Percentiles rank a stretch among this genome's conserved stretches.
These are phyloP conservation scores for Microglena sp. DNA, from an alignment of 139 green algal genomes.

Conservation along the genomic window DNA sequence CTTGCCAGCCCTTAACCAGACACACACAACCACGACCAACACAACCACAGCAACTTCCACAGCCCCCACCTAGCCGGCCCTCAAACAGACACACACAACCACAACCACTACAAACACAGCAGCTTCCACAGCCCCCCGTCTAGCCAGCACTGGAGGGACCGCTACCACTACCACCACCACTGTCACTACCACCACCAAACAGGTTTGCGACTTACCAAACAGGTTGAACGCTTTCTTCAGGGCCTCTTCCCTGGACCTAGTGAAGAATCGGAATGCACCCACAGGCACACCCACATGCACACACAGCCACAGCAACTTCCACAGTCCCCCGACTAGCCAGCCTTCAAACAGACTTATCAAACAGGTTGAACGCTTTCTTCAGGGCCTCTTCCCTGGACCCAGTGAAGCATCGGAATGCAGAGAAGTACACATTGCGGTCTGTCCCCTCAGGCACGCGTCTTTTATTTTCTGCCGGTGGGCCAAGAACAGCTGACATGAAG, in stretches of 20 bases:
- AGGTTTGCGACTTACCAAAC: slow-evolving; percentile 17
- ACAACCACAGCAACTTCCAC: too few relatives aligned
- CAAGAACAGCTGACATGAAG: background rate
- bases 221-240: slow-evolving; percentile 35
- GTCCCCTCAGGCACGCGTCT: background rate
- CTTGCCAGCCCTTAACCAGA: too few relatives aligned
- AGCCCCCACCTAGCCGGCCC: background rate
- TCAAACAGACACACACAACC: background rate
- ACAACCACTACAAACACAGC: background rate
- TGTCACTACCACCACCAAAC: background rate
- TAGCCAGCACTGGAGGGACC: too few relatives aligned
- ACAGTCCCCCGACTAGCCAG: too few relatives aligned
- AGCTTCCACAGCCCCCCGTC: too few relatives aligned
- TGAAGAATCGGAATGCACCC: slow-evolving; percentile 11
- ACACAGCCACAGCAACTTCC: background rate
- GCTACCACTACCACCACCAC: background rate
- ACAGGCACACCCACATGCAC: background rate
- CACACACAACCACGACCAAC: too few relatives aligned
- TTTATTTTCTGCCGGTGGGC: background rate
- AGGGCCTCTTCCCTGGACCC: background rate
- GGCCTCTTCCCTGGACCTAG: slow-evolving; percentile 34
- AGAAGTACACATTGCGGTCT: background rate
- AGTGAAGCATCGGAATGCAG: background rate
- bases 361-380: background rate
- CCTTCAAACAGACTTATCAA: background rate